A percentile compares a stretch with the other conserved stretches of the same genome.
Conservation (phyloP, 768 basidiomycete genomes). For the Leccinum obscurum region DNA sequence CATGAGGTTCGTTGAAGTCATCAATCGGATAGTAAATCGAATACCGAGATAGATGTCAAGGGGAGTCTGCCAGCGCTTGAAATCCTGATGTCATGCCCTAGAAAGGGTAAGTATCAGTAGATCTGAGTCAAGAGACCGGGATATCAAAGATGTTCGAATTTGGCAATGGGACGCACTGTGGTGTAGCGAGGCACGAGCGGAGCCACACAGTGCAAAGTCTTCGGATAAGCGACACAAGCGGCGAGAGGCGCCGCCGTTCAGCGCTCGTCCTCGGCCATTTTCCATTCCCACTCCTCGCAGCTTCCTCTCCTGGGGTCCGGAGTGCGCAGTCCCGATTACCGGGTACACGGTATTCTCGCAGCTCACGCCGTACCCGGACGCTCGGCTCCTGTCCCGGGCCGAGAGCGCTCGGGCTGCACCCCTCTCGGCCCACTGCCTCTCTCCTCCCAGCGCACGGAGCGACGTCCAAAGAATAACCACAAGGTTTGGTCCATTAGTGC, state of each 20-base stretch:
- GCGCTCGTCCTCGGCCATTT: background rate
- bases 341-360: background rate
- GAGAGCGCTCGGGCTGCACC: too few species aligned
- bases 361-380: background rate
- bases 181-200: too few species aligned
- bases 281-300: too few species aligned
- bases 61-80: slow-evolving; percentile 14
- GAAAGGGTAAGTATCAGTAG: background rate
- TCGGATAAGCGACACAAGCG: background rate
- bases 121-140: background rate
- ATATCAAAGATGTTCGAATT: background rate
- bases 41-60: slow-evolving; percentile 12
- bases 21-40: background rate
- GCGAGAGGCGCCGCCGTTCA: background rate
- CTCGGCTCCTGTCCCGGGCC: too few species aligned
- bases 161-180: too few species aligned
- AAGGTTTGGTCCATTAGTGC: slow-evolving; percentile 2
- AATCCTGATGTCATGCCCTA: slow-evolving; percentile 8
- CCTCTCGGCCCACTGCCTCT: background rate
- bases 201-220: too few species aligned
- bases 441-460: background rate
- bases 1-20: background rate
- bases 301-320: background rate
- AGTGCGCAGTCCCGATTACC: background rate
- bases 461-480: background rate